Evolutionary conservation across 495 filamentous ascomycete genomes (phyloP), one percentile per base, ranked within the genome.

Genomic region (Penicillium turbatum): DNA sequence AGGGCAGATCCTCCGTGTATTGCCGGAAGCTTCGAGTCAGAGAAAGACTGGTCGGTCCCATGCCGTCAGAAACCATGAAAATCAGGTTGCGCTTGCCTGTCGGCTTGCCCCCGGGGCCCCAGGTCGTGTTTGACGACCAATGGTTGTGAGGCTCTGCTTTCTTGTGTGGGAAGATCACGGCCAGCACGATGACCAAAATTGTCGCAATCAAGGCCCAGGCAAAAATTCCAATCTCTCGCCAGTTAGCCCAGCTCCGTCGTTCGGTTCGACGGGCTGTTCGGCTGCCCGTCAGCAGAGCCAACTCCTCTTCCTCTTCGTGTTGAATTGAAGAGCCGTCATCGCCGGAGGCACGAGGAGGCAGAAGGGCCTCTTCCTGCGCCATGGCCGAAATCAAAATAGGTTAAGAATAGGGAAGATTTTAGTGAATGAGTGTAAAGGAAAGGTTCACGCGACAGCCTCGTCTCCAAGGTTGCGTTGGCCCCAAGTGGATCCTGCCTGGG

Each of bases 1-100:
- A 72, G 3, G 87, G 84, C 13, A 92, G 73, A 11, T 80, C 82
- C 31, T 84, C 75, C n/a, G 72, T 66, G 31, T 78, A 73, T 68
- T 98, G 93, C 27, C 83, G 78, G 73, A 89, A 97, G 63, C 81
- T 84, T 41, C 93, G 77, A 6, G 95, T 96, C 64, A 97, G 69
- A 11, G 83, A 83, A 21, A 97, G 78, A 65, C 89, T 92, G 17
- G 92, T 88, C 3, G 93, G 93, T 0, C 93, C 93, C 95, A 98
- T 97, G 50, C 92, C 93, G 64, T 98, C 93, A 0, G 89, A 95
- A 8, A 98, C 95, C 95, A 98, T 97, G 76, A 98, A 97, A 54
- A 98, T 86, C 35, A 97, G 70, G 64, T 97, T 98, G 21, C 87
- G 79, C 71, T 97, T 98, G 12, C 88, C 87, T n/a, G 63, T 72